Base-by-base conservation (phyloP, 345 rosid genomes). In the Angophora floribunda region DNA sequence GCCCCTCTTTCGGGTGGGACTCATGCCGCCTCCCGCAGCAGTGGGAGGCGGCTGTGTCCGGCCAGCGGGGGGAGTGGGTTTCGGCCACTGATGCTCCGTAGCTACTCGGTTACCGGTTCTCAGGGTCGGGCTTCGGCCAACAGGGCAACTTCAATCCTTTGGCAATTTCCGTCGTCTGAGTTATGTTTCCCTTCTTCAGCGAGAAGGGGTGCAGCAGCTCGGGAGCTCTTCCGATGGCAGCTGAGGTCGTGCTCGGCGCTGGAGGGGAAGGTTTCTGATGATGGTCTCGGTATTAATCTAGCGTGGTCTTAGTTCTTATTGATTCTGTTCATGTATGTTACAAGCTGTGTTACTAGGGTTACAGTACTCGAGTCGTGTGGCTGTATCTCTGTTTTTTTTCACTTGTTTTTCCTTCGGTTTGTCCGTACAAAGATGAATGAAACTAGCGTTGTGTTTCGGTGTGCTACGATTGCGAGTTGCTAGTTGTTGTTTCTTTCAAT, bases 141-240 rank as follows among this genome's bases (percentile, higher is more conserved):
- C 90, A 88, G 93, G 93, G 93, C 93, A 92, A 92, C 92, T 87
- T 86, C 88, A 82, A 89, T 89, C 92, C 90, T 92, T 92, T 92
- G 93, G 93, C 93, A 90, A 55, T n/a, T 82, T 90, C 78, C 80
- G 45, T 17, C 41, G 44, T 70, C 45, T 70, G 24, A 36, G 80
- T 32, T 17, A 9, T 8, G 80, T 15, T 41, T 17, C 80, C 80
- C 24, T 70, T 17, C 47, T 32, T 32, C 2, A 70, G 45, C 44
- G 41, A 17, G 47, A 70, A 17, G 80, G 21, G 80, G 80, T 17
- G 80, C 80, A 16, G 80, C 80, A 17, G 80, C 8, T 70, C 80
- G 36, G 80, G 80, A 16, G 80, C 80, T 32, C 22, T 36, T 36
- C 80, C 22, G 21, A 70, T 16, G 41, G 41, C 41, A 36, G 6